Evolutionary conservation across 1,139 yeast genomes (phyloP), one percentile per base, ranked within the genome.

Genomic region (Blastobotrys malaysiensis): DNA sequence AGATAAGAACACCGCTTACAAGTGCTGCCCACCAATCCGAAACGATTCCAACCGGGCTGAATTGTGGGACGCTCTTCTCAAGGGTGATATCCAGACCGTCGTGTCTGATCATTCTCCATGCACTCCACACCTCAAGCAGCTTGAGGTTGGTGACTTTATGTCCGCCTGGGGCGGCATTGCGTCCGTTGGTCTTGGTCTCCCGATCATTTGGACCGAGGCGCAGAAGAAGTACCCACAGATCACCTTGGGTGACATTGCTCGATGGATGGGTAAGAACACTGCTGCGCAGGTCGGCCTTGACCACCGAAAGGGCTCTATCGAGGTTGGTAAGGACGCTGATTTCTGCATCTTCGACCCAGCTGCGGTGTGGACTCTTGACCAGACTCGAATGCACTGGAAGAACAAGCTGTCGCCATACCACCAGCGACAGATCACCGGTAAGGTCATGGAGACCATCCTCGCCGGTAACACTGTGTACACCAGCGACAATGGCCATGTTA

Each of bases 111-210:
- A 91, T 72, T 88, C 96, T 2, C 98, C 97, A 5, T 91, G 98
- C 71, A 88, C 96, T 0, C 96, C 97, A 0, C 89, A 88, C 59
- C 75, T 91, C 63, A 91, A 90, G 69, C 86, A 86, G 21, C 75
- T 90, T 55, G 86, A 83, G 26, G 78, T 81, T 55, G 97, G 97
- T 50, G 96, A 91, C 67, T 91, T 90, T 68, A 83, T 89, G 68
- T 80, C 83, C 49, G 96, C 97, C 1, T 91, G 97, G 98, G 98
- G 97, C 49, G 98, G 97, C n/a, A 89, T 91, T 51, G 80, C 96
- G 1, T 87, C 96, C 1, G 95, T 91, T 24, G 98, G 98, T 0
- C 81, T 90, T 52, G 97, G 97, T 0, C 77, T 91, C 53, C 87
- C 96, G 0, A 78, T 90, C 47, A 72, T 91, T 55, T 84, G 80